These are phyloP conservation scores for Proteromonas lacertae DNA, from an alignment of 352 stramenopile species.

Conservation along the genomic window DNA sequence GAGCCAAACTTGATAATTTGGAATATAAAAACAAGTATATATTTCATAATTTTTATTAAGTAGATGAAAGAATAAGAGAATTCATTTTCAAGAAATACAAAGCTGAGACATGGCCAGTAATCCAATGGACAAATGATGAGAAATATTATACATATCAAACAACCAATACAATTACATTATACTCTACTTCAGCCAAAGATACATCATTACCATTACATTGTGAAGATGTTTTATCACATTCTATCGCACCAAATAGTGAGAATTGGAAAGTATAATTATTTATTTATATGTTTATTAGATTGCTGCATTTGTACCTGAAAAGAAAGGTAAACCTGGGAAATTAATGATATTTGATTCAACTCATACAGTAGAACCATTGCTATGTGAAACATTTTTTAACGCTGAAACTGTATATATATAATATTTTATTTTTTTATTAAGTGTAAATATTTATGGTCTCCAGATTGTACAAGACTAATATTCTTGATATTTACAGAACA, in stretches of 20 bases:
- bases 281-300: constrained; percentile 8
- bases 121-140: constrained; percentile 23
- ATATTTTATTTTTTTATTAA: constrained; percentile 3
- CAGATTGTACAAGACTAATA: too few relatives aligned
- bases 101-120: constrained; percentile 8
- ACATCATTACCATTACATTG: constrained; percentile 4
- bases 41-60: background rate
- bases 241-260: constrained; percentile 5
- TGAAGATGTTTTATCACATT: constrained; percentile 4
- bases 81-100: constrained; percentile 15
- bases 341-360: constrained; percentile 17
- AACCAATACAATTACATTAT: constrained; percentile 22
- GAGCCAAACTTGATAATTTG: constrained; percentile 16
- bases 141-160: constrained; percentile 14
- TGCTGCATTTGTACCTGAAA: background rate
- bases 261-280: constrained; percentile 10
- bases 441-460: too few relatives aligned
- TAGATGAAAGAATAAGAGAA: constrained; percentile 6
- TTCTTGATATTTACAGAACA: too few relatives aligned
- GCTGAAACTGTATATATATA: constrained; percentile 28
- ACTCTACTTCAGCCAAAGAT: constrained; percentile 9
- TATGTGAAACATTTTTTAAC: constrained; percentile 49
- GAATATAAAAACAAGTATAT: background rate
- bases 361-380: constrained; percentile 68
- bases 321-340: constrained; percentile 10